These are phyloP conservation scores for Gossypium bickii DNA, from an alignment of 345 rosid genomes.

Conservation along the genomic window DNA sequence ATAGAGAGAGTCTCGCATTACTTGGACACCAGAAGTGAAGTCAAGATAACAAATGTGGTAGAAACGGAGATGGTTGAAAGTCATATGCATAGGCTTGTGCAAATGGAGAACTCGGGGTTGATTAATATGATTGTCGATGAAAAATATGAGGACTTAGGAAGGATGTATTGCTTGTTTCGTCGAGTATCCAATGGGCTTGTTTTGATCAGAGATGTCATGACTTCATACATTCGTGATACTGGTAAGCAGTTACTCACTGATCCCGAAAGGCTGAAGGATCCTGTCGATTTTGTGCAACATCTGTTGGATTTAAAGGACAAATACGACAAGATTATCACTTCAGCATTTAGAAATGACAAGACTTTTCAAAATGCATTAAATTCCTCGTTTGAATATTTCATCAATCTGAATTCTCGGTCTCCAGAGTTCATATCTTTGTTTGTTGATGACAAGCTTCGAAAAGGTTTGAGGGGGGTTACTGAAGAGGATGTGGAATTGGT, in stretches of 20 bases:
- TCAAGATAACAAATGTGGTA: constrained; percentile 57
- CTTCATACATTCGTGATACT: constrained; percentile 58
- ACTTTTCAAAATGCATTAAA: constrained; percentile 69
- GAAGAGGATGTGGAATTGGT: constrained; percentile 62
- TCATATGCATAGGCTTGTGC: constrained; percentile 63
- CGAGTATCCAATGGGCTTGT: constrained; percentile 52
- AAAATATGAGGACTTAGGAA: constrained; percentile 59
- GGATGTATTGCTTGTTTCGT: constrained; percentile 57
- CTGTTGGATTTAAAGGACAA: constrained; percentile 63
- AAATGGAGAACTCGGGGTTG: constrained; percentile 69
- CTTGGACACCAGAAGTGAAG: constrained; percentile 59
- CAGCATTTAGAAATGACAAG: constrained; percentile 57
- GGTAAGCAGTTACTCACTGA: constrained; percentile 64
- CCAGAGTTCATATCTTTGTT: constrained; percentile 65
- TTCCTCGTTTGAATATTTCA: constrained; percentile 65
- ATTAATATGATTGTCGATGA: constrained; percentile 70
- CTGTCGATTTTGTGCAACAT: constrained; percentile 72
- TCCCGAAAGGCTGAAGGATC: constrained; percentile 63
- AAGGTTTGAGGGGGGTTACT: constrained; percentile 61
- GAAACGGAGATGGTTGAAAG: constrained; percentile 69
- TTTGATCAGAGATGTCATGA: constrained; percentile 55
- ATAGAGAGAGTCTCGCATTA: constrained; percentile 71
- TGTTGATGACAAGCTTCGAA: constrained; percentile 70
- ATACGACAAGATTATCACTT: constrained; percentile 51
- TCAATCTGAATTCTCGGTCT: constrained; percentile 59